Percentiles rank a stretch among this genome's conserved stretches.
Evolutionary conservation across 2,329 filamentous ascomycete species (phyloP).

Genomic region (Elsinoe australis): DNA sequence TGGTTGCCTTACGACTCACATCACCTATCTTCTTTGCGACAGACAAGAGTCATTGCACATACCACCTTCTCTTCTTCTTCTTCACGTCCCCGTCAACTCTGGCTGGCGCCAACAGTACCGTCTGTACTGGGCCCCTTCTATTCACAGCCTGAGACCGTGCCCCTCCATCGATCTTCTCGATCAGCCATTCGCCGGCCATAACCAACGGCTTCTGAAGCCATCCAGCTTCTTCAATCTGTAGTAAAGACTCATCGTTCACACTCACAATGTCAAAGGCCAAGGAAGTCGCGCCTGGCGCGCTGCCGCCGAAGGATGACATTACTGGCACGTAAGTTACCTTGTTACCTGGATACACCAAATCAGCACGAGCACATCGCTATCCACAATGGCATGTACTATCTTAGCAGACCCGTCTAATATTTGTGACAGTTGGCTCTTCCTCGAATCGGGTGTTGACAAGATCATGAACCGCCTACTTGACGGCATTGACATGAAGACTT

Average conservation of each 20-base stretch:
- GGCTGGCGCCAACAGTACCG: not conserved
- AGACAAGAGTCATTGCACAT: not conserved
- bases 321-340: slow-evolving; percentile 28
- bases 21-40: not conserved
- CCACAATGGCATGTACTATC: not conserved
- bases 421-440: slow-evolving; percentile 70
- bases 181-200: not conserved
- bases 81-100: not conserved
- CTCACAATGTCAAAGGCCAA: slow-evolving; percentile 25
- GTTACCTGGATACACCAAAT: slow-evolving; percentile 3
- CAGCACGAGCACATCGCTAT: not conserved
- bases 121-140: not conserved
- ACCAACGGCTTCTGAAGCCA: not conserved
- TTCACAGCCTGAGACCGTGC: slow-evolving; percentile 10
- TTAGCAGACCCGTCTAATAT: not conserved
- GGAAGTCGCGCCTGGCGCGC: slow-evolving; percentile 26
- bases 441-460: slow-evolving; percentile 78
- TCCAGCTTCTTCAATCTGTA: not conserved
- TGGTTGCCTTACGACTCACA: not conserved
- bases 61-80: not conserved
- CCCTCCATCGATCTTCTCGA: slow-evolving; percentile 1
- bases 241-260: slow-evolving; percentile 3
- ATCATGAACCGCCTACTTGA: slow-evolving; percentile 91
- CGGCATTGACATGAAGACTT: slow-evolving; percentile 91
- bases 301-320: slow-evolving; percentile 33